Base-by-base conservation (phyloP, 495 filamentous ascomycete genomes). In the Chaetomium tenue region DNA sequence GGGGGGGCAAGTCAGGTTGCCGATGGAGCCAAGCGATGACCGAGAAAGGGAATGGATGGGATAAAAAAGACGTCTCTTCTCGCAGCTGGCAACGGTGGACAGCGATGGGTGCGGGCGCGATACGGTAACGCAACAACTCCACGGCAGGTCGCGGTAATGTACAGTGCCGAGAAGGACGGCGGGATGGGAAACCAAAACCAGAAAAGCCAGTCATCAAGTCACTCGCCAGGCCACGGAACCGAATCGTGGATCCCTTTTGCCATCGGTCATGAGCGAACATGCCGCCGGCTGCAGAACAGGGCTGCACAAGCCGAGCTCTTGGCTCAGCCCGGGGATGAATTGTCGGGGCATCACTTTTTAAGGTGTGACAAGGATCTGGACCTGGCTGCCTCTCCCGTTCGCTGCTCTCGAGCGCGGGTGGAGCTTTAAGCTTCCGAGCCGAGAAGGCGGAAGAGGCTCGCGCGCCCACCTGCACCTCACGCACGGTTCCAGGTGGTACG, bases 351-450 rank as follows among this genome's bases (percentile, higher is more conserved):
- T 37, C 33, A 8, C 33, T 61, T 65, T 60, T 65, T 60, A 56
- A 62, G 59, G 63, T 65, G 63, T 56, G 63, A 63, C 63, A 63
- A 55, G 66, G 66, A 58, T 61, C 46, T 61, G 23, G 39, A 37
- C 60, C 60, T 22, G 39, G 6, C 13, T 55, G 33, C 6, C 28
- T 6, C 30, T 6, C 37, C 8, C 53, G 59, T 61, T 56, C 64
- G 52, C n/a, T 12, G 8, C 30, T 39, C 20, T 47, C 2, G 26
- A 1, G 8, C 18, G 44, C 11, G 42, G 30, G 48, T 47, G 57
- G 63, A 57, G 57, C 56, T 0, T 13, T 13, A 52, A n/a, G 55
- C 33, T 54, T 47, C 48, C 37, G 55, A 63, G 60, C 65, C 65
- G 50, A 63, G 55, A 13, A 54, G 7, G 50, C 55, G 56, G 65